Base-by-base conservation (phyloP, 176 grass and related monocot species). In the Oryza meridionalis region DNA sequence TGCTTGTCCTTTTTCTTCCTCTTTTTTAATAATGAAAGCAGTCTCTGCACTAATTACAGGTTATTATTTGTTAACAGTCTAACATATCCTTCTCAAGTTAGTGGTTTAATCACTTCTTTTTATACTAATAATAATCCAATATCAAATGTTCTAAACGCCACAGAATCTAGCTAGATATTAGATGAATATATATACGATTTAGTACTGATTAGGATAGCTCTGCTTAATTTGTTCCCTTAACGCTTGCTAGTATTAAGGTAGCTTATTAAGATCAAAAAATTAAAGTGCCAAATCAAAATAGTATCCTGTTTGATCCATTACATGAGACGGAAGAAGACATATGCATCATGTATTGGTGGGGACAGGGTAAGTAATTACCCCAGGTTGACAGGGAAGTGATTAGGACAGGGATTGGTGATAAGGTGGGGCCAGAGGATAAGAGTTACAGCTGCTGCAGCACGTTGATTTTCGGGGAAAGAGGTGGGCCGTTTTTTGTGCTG, bases 341-440 rank as follows among this genome's bases (percentile, higher is more conserved):
- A 50, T 51, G 49, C 14, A 51, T 51, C 49, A 51, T 51, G 3
- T 51, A 51, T 51, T 16, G 12, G 49, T 43, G 32, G 31, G 33
- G 19, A 22, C 10, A n/a, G 17, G 68, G 68, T 42, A 42, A 11
- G 11, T 12, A 17, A 16, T 42, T 11, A 31, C 29, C 29, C 29
- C 29, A 51, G 14, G 62, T 49, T 76, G 82, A 84, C 32, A 38
- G 62, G 38, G 63, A n/a, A 27, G 82, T 55, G 82, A 76, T 35
- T 22, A 22, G 21, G 53, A 77, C 51, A 40, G 17, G 31, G 74
- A 76, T 38, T 2, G 49, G 1, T 6, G 43, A 76, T 58, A 58
- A 55, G 45, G 25, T 73, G 0, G 26, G 14, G 27, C 51, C 6
- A 58, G 17, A 58, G 4, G 51, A 58, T 58, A 21, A 58, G 51